phyloP scores from a whole-genome alignment of 805 yeast species.

The Metschnikowia amazonensis region DNA sequence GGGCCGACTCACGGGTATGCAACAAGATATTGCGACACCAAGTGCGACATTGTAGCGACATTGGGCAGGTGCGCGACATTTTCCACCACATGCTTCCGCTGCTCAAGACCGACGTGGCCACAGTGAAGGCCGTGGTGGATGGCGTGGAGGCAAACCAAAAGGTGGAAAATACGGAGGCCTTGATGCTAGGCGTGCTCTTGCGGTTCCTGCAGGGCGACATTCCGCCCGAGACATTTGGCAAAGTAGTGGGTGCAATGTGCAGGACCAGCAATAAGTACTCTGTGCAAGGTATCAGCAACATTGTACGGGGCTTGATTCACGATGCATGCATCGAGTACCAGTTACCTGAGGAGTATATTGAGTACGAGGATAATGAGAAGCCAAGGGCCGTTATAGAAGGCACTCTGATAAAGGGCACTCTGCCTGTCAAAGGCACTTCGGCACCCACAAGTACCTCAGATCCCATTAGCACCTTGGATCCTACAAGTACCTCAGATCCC shows the following conservation, averaged over 20 bases:
- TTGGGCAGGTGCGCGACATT: slow-evolving; percentile 5
- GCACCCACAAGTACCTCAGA: no score
- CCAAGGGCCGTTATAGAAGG: not conserved
- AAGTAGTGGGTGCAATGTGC: slow-evolving; percentile 9
- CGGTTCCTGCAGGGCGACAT: not conserved
- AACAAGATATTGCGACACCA: slow-evolving; percentile 25
- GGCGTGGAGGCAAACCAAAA: slow-evolving; percentile 11
- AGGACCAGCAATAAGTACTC: slow-evolving; percentile 6
- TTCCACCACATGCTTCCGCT: slow-evolving; percentile 1
- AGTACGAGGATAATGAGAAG: not conserved
- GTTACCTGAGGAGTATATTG: slow-evolving; percentile 6
- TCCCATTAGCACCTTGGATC: no score
- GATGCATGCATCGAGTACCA: slow-evolving; percentile 13
- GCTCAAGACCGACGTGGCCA: slow-evolving; percentile 9
- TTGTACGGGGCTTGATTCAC: slow-evolving; percentile 15
- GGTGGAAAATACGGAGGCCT: slow-evolving; percentile 4
- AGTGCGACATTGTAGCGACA: slow-evolving; percentile 6
- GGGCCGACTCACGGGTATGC: slow-evolving; percentile 23
- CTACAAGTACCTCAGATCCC: no score
- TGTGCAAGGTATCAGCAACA: not conserved
- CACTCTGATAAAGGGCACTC: no score
- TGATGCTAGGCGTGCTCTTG: slow-evolving; percentile 6
- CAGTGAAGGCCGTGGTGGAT: slow-evolving; percentile 11
- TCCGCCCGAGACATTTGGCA: slow-evolving; percentile 14
- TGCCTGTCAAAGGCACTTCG: no score